Evolutionary conservation across 139 green algal species (phyloP), one percentile per base, ranked within the genome.

Genomic region (Volvox africanus): DNA sequence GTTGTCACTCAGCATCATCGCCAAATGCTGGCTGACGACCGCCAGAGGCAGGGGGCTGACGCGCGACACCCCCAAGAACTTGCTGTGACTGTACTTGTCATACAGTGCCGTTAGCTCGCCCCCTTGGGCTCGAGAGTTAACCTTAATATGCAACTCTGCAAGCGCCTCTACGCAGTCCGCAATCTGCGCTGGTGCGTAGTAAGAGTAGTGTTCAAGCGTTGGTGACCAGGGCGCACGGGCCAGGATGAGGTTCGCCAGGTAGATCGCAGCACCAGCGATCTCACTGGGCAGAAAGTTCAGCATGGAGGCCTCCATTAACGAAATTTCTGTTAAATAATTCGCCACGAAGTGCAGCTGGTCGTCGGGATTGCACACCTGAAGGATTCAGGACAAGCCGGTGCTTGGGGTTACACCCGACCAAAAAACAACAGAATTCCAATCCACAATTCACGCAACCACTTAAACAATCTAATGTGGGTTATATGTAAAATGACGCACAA

Each of bases 281-380:
- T 95, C 88, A 61, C 94, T 98, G 22, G 97, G 96, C 88, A 97
- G 92, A 89, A 96, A 99, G 28, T 93, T 67, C 36, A 99, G 83
- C 88, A 97, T 94, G 30, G 32, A 71, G 83, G 98, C 97, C 61
- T 99, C 97, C 76, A 99, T 93, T 24, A 99, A 95, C 21, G 95
- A 95, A 32, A 99, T 92, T 96, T 99, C 98, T 13, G 93, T 93
- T 33, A 99, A 91, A 94, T 99, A 99, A 50, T 95, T 95, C 30
- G 94, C 95, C 61, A 99, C 90, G 83, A 96, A 95, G 91, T 95
- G 91, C 65, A 95, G 91, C 22, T 93, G 91, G 81, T 94, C 93
- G 73, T 95, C 90, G 9, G 92, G 93, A 91, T 91, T 95, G 91
- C 93, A 95, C 12, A 95, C 93, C 93, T 94, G 80, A 14, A 35